Conservation (phyloP, 371 early-diverging fungal species). For the Syncephalastrum monosporum region DNA sequence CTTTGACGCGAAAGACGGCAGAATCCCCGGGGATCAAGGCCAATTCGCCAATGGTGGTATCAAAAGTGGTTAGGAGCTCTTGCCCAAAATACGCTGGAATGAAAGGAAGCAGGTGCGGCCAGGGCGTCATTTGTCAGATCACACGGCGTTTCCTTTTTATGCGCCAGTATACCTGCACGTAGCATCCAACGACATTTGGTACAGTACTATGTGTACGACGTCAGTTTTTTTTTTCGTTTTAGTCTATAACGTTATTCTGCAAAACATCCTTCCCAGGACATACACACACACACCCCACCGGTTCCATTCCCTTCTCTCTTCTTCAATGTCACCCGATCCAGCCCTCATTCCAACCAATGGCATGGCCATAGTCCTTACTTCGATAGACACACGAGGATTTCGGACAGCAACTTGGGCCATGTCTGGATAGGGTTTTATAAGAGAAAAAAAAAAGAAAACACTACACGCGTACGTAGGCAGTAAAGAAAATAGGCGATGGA, state of each 20-base stretch:
- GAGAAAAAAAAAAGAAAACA: too few relatives aligned
- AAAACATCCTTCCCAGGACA: background rate
- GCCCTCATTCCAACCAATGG: background rate
- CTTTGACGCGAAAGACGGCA: slow-evolving; percentile 62
- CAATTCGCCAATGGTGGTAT: slow-evolving; percentile 59
- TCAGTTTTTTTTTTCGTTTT: background rate
- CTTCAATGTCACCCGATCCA: too few relatives aligned
- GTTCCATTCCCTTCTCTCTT: background rate
- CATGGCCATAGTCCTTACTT: slow-evolving; percentile 9
- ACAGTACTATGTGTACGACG: slow-evolving; percentile 31
- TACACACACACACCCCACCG: background rate
- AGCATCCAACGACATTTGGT: slow-evolving; percentile 49
- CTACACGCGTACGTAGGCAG: too few relatives aligned
- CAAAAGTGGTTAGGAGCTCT: slow-evolving; percentile 69
- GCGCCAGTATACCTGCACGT: slow-evolving; percentile 32
- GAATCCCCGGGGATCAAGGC: slow-evolving; percentile 63
- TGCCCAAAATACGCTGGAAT: slow-evolving; percentile 37
- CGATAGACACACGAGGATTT: slow-evolving; percentile 30
- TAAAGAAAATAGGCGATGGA: too few relatives aligned
- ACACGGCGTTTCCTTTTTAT: too few relatives aligned
- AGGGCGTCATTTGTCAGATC: too few relatives aligned
- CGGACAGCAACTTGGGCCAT: slow-evolving; percentile 6
- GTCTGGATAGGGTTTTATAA: too few relatives aligned
- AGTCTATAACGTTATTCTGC: background rate
- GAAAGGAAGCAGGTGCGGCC: too few relatives aligned